A percentile compares a stretch with the other conserved stretches of the same genome.
These are phyloP conservation scores for Picochlorum sp. DNA, from an alignment of 139 green algal genomes.

Conservation along the genomic window DNA sequence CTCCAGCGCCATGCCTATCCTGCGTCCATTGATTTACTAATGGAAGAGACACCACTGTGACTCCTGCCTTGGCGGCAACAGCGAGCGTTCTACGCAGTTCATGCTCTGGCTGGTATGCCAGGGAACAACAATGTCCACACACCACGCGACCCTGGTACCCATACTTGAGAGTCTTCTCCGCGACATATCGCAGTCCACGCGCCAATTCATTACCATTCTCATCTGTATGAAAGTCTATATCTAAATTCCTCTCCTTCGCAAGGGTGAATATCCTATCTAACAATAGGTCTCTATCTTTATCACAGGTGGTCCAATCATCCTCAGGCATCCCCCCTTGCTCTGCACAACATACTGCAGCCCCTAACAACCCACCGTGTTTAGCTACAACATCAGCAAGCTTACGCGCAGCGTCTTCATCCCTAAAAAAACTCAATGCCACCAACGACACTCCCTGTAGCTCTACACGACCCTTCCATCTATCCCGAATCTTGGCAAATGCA, in stretches of 20 bases:
- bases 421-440: conserved; percentile 55
- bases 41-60: conserved; percentile 57
- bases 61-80: conserved; percentile 21
- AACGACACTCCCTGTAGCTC: conserved; percentile 59
- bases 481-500: conserved; percentile 32
- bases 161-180: conserved; percentile 47
- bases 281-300: conserved; percentile 41
- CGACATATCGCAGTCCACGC: conserved; percentile 50
- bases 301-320: conserved; percentile 66
- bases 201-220: conserved; percentile 64
- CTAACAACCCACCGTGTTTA: conserved; percentile 45
- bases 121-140: conserved; percentile 66
- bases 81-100: conserved; percentile 35
- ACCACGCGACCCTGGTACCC: conserved; percentile 55
- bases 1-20: conserved; percentile 26
- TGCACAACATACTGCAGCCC: conserved; percentile 59
- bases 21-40: conserved; percentile 69
- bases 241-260: conserved; percentile 46
- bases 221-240: conserved; percentile 70
- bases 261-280: conserved; percentile 61
- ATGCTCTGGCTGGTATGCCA: conserved; percentile 36
- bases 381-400: conserved; percentile 49
- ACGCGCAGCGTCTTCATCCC: conserved; percentile 31
- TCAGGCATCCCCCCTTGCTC: conserved; percentile 42
- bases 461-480: conserved; percentile 48